Evolutionary conservation across 768 basidiomycete species (phyloP), one percentile per base, ranked within the genome.

Genomic region (Cystofilobasidium bisporidii): DNA sequence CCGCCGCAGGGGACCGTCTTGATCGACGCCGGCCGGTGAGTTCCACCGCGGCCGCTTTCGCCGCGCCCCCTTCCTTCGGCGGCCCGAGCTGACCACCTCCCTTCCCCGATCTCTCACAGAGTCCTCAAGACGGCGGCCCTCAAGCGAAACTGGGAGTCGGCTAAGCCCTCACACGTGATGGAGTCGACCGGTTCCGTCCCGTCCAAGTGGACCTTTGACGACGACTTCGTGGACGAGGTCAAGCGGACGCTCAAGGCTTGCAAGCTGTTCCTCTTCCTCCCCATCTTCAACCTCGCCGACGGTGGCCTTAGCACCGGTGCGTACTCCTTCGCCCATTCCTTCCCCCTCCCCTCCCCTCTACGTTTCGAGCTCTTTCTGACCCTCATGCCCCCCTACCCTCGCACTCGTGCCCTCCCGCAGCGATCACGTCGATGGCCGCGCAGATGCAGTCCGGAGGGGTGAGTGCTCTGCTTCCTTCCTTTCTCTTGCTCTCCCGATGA

Each of bases 1-100:
- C 76, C 77, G 50, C 75, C 77, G 8, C 71, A 73, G 47, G 77
- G 77, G 11, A 75, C 76, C 5, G 76, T 77, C 63, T 70, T 75
- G 33, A 38, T 73, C 55, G 76, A 78, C 43, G 72, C 74, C 14
- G 10, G 22, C 4, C 61, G 67, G 53, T 56, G 28, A 57, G 62
- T n/a, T n/a, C n/a, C n/a, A n/a, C n/a, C n/a, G 61, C 74, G 30
- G 24, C 9, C 9, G 40, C 40, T 41, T 10, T 75, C n/a, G n/a
- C n/a, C n/a, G n/a, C n/a, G 73, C 71, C 69, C 72, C 38, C 73
- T 72, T 8, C 75, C 75, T 56, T 74, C 74, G 4, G 71, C 71
- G 41, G 75, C 55, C 69, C 73, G 30, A 45, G 72, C 57, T 75
- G 75, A 47, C 71, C 72, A 14, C 17, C 53, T 32, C 67, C 68